Evolutionary conservation across 2,329 filamentous ascomycete genomes (phyloP).

Genomic region (Zelopaecilomyces penicillatus): DNA sequence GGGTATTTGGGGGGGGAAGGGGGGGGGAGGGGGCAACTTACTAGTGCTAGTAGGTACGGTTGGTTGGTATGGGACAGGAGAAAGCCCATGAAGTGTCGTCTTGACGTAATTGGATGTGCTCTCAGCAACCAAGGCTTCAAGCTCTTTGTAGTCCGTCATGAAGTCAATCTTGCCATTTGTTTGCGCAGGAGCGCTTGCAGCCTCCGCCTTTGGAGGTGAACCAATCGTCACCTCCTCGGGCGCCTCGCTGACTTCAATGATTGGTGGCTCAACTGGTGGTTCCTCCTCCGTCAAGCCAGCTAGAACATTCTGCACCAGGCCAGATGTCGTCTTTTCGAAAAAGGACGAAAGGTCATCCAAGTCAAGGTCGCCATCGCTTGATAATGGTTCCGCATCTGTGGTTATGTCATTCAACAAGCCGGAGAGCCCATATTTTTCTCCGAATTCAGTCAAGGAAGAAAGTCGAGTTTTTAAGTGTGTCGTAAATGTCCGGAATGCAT

Average conservation of each 20-base stretch:
- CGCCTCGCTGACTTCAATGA: slow-evolving; percentile 15
- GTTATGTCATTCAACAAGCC: slow-evolving; percentile 22
- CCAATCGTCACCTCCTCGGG: slow-evolving; percentile 16
- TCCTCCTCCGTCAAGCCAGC: slow-evolving; percentile 27
- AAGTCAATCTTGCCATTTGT: slow-evolving; percentile 24
- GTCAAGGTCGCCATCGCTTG: slow-evolving; percentile 26
- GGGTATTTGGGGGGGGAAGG: neutral
- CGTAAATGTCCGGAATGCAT: slow-evolving; percentile 28
- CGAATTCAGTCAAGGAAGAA: slow-evolving; percentile 24
- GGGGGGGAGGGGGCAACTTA: slow-evolving; percentile 14
- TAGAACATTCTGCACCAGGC: slow-evolving; percentile 31
- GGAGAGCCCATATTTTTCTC: slow-evolving; percentile 25
- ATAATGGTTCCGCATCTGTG: slow-evolving; percentile 17
- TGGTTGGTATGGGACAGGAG: slow-evolving; percentile 34
- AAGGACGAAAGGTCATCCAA: slow-evolving; percentile 34
- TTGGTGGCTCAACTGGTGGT: neutral
- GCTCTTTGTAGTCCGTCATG: slow-evolving; percentile 33
- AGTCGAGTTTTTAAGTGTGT: slow-evolving; percentile 26
- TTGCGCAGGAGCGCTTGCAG: slow-evolving; percentile 15
- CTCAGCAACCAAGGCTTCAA: slow-evolving; percentile 35
- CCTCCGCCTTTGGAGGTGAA: slow-evolving; percentile 11
- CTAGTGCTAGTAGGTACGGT: slow-evolving; percentile 32
- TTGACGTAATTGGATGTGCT: slow-evolving; percentile 38
- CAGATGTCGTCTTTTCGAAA: slow-evolving; percentile 33
- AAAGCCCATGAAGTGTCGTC: slow-evolving; percentile 34